Conservation (phyloP, 2,329 filamentous ascomycete species). For the Hypomyces perniciosus region DNA sequence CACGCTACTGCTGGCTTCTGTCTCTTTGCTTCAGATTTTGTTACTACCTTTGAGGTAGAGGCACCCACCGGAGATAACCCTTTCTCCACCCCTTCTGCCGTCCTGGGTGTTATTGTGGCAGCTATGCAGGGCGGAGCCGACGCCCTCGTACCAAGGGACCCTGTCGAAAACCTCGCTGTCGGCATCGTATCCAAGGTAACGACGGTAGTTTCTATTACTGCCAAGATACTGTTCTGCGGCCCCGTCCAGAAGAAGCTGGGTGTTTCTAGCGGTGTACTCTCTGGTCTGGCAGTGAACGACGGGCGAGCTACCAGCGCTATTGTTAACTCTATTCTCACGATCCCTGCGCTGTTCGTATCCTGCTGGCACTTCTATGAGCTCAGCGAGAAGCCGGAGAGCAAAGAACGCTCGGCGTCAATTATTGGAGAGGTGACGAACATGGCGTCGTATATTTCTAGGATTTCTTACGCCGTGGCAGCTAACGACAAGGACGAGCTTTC, state of each 20-base stretch:
- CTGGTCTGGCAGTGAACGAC: neutral
- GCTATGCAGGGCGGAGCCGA: neutral
- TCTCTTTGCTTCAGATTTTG: too few relatives aligned
- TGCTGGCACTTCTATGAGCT: neutral
- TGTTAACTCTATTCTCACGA: neutral
- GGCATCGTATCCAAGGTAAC: neutral
- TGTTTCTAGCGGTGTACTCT: neutral
- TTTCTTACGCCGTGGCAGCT: neutral
- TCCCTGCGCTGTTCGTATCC: neutral
- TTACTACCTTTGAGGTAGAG: too few relatives aligned
- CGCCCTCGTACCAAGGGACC: neutral
- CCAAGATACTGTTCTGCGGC: neutral
- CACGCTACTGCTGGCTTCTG: too few relatives aligned
- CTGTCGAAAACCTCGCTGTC: neutral
- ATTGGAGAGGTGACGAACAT: slow-evolving; percentile 1
- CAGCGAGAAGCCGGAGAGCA: neutral
- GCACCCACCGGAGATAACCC: too few relatives aligned
- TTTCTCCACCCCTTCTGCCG: neutral
- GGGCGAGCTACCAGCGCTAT: neutral
- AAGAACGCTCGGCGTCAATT: neutral
- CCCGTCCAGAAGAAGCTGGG: too few relatives aligned
- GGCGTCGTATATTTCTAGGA: neutral
- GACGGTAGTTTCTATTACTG: neutral
- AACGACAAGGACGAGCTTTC: neutral
- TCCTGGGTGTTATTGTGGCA: neutral